A percentile compares a stretch with the other conserved stretches of the same genome.
Evolutionary conservation across 2,329 filamentous ascomycete genomes (phyloP).

Genomic region (Emmonsiellopsis sp.): DNA sequence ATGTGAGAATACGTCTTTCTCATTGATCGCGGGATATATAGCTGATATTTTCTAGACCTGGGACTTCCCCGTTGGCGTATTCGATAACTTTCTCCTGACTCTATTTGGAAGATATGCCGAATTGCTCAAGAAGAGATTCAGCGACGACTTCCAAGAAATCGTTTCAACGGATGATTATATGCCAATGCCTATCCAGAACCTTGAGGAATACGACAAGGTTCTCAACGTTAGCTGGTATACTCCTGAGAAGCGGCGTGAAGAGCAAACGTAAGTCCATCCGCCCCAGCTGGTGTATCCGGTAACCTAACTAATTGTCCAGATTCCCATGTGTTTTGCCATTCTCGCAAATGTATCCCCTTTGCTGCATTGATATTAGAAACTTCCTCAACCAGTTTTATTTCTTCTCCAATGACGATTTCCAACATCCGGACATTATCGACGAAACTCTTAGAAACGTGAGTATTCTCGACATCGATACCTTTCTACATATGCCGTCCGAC

Average conservation of each 20-base stretch:
- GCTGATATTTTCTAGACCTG: conserved; percentile 53
- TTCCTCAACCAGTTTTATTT: conserved; percentile 98
- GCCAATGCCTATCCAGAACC: conserved; percentile 92
- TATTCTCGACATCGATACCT: conserved; percentile 21
- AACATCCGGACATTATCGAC: conserved; percentile 81
- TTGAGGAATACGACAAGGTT: conserved; percentile 90
- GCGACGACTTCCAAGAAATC: conserved; percentile 89
- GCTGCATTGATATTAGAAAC: conserved; percentile 95
- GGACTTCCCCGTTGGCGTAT: conserved; percentile 72
- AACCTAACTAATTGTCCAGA: conserved; percentile 35
- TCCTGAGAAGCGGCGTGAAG: conserved; percentile 65
- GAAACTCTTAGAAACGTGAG: conserved; percentile 66
- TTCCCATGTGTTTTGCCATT: conserved; percentile 96
- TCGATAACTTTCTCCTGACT: conserved; percentile 77
- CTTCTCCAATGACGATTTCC: conserved; percentile 93
- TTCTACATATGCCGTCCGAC: conserved; percentile 1
- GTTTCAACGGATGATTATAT: conserved; percentile 96
- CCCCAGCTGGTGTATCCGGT: conserved; percentile 6
- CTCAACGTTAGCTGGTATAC: conserved; percentile 94
- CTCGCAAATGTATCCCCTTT: conserved; percentile 97
- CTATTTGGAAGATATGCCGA: conserved; percentile 93
- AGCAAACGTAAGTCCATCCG: conserved; percentile 54
- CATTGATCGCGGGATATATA: not conserved
- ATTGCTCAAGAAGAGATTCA: conserved; percentile 80
- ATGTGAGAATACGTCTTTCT: conserved; percentile 44